Percentiles rank a stretch among this genome's conserved stretches.
phyloP scores from a whole-genome alignment of 164 flowering plant genomes.

The Tinospora cordifolia region DNA sequence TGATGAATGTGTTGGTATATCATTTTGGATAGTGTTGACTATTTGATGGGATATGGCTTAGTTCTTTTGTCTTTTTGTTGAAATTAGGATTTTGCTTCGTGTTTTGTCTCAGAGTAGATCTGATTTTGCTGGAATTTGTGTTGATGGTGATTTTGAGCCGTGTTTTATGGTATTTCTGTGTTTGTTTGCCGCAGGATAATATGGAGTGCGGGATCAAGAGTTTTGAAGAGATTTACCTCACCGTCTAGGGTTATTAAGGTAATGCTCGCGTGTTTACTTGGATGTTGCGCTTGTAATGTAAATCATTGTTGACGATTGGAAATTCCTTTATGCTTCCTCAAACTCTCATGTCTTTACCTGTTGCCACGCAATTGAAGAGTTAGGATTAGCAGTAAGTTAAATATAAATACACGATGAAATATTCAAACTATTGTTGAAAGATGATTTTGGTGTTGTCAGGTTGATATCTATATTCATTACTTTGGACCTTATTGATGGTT shows the following conservation, averaged over 20 bases:
- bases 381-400: no score
- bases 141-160: neutral
- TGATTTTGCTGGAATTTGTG: neutral
- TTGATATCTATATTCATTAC: no score
- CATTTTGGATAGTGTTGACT: no score
- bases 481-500: no score
- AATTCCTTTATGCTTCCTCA: neutral
- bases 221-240: conserved; percentile 65
- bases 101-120: neutral
- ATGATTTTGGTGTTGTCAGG: no score
- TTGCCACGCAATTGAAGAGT: no score
- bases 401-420: no score
- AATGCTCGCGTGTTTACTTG: neutral
- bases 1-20: no score
- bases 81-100: neutral
- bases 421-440: no score
- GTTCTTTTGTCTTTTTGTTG: no score
- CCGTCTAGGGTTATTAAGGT: conserved; percentile 64
- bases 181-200: conserved; percentile 45
- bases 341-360: no score
- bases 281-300: neutral
- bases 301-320: neutral
- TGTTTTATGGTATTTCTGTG: neutral
- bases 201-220: conserved; percentile 73
- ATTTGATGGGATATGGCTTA: no score